phyloP scores from a whole-genome alignment of 2,329 filamentous ascomycete species.

The Sclerotinia nivalis region DNA sequence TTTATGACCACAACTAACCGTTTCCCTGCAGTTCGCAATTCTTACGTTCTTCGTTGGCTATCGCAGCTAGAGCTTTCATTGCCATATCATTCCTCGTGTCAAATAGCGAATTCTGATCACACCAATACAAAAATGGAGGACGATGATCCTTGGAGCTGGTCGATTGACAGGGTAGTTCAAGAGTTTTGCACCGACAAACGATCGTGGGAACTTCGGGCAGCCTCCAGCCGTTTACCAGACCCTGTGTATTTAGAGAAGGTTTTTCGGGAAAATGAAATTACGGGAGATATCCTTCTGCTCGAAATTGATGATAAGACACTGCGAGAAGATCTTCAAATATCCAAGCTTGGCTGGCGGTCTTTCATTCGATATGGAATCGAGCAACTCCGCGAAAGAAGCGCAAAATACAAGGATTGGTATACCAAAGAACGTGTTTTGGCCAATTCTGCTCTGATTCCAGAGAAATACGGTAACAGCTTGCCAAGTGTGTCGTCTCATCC shows the following conservation, averaged over 20 bases:
- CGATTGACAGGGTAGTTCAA: constrained; percentile 63
- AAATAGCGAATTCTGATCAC: background rate
- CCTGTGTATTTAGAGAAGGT: constrained; percentile 52
- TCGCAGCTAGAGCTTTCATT: constrained; percentile 1
- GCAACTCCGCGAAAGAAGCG: constrained; percentile 55
- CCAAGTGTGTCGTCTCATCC: background rate
- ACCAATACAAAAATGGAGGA: constrained; percentile 34
- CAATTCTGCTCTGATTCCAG: background rate
- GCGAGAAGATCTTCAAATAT: constrained; percentile 35
- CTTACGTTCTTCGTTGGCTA: constrained; percentile 15
- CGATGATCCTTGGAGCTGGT: constrained; percentile 75
- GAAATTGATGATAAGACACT: constrained; percentile 33
- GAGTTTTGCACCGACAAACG: constrained; percentile 61
- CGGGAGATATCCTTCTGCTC: constrained; percentile 33
- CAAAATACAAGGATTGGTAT: constrained; percentile 45
- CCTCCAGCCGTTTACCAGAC: constrained; percentile 48
- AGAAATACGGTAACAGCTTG: background rate
- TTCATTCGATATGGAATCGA: constrained; percentile 57
- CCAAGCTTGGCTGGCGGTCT: constrained; percentile 30
- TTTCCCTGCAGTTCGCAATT: constrained; percentile 2
- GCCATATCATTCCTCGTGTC: background rate
- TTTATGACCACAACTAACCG: constrained; percentile 17
- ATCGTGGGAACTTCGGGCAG: constrained; percentile 48
- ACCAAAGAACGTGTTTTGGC: background rate
- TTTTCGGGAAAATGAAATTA: constrained; percentile 61